Base-by-base conservation (phyloP, 345 rosid species). In the Acer campestre region DNA sequence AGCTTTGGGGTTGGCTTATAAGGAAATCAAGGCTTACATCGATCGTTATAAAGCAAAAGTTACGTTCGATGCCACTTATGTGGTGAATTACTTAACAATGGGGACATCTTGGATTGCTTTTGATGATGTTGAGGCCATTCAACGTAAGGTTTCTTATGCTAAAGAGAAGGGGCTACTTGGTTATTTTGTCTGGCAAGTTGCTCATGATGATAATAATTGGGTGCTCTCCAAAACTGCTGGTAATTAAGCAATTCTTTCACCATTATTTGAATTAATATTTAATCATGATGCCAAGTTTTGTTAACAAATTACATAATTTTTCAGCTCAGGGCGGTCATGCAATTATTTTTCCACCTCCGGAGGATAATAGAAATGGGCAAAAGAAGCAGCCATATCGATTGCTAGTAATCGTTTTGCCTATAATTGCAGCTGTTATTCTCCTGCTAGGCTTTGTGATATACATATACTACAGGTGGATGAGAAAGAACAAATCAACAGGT, bases 191-290 rank as follows among this genome's bases (percentile, higher is more conserved):
- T 89, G 80, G 78, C 82, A 77, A 22, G 81, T 86, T 6, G 0
- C 25, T 6, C 74, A 78, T 74, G 90, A 89, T 74, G 90, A 89
- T 59, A 56, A 82, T 4, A 56, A 86, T 40, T 84, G 88, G 89
- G 71, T 4, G 38, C 90, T 89, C 73, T 84, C 90, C 16, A 68
- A 18, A 10, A 56, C 75, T 44, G 79, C 82, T 64, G 86, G 90
- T 87, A 46, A 18, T 4, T 31, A 31, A 31, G 6, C 35, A 31
- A 31, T 31, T 31, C 35, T 31, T 31, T 31, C 35, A 31, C 6
- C 35, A 3, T 31, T 31, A 31, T 31, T 31, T 31, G 5, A 31
- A 31, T 31, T 31, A 31, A 31, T 31, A 1, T 6, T 42, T 7
- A 8, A 42, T 42, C 46, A 42, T 42, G 46, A 42, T 42, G 35